phyloP scores from a whole-genome alignment of 176 grass and related monocot species.

The Neostapfia colusana region DNA sequence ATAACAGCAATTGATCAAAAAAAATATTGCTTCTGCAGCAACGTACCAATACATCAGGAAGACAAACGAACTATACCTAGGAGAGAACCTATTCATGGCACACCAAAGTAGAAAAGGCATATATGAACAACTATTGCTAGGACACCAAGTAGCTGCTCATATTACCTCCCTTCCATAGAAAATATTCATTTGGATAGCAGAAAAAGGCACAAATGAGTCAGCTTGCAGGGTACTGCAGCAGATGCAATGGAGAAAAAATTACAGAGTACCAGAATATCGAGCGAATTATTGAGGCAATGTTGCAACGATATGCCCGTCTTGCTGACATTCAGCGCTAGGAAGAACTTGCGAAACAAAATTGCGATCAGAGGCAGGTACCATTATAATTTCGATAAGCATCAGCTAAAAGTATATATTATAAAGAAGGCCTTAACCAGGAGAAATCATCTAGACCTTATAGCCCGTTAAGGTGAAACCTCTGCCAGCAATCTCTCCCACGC shows the following conservation, averaged over 20 bases:
- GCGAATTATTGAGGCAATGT: slow-evolving; percentile 69
- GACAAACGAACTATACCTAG: too few species aligned
- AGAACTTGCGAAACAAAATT: slow-evolving; percentile 60
- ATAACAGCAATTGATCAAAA: too few species aligned
- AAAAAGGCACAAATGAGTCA: slow-evolving; percentile 19
- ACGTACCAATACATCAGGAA: background rate
- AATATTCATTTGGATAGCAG: slow-evolving; percentile 8
- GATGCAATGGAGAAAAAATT: slow-evolving; percentile 17
- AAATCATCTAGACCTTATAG: slow-evolving; percentile 66
- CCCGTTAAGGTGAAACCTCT: slow-evolving; percentile 86
- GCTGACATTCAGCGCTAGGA: slow-evolving; percentile 52
- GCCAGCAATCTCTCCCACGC: slow-evolving; percentile 70
- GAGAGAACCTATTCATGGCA: background rate
- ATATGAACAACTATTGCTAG: background rate
- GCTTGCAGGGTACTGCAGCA: slow-evolving; percentile 6
- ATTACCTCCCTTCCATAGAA: slow-evolving; percentile 8
- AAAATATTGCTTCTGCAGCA: background rate
- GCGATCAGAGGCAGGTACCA: slow-evolving; percentile 47
- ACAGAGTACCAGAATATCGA: slow-evolving; percentile 34
- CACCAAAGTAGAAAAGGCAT: background rate
- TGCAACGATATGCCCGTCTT: slow-evolving; percentile 56
- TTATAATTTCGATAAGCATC: slow-evolving; percentile 55
- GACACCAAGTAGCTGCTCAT: background rate
- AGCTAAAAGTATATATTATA: slow-evolving; percentile 31
- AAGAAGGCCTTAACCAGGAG: slow-evolving; percentile 17